Base-by-base conservation (phyloP, 2,329 filamentous ascomycete species). In the Cercospora sojina region DNA sequence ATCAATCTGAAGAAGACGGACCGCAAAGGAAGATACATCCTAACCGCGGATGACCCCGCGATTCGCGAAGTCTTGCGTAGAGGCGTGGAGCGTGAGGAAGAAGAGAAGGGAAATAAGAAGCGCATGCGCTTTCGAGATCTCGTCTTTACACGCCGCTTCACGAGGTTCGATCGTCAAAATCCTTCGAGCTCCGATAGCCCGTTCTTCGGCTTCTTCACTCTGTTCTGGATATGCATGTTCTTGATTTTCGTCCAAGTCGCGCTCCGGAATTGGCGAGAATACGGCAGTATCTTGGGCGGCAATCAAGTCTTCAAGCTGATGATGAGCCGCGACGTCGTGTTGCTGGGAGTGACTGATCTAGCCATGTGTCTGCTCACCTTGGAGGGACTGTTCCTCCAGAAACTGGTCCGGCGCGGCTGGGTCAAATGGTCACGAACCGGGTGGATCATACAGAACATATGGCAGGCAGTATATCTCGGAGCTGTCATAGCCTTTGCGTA, bases 121-220 rank as follows among this genome's bases (percentile, higher is more conserved):
- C 78, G 81, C 23, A 76, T 73, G 32, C 77, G 77, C 13, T 79
- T 85, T 53, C 77, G 83, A 64, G 83, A 90, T 72, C 79, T 91
- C 53, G 85, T 91, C 60, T 93, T 93, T 74, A 92, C 89, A 0
- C 83, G 86, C 25, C 88, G 89, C 67, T 91, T 92, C 73, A 91
- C 89, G 5, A 84, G 88, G 0, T 93, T 93, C 76, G 91, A 93
- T 77, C 84, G 88, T 10, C 87, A 91, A 70, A 93, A 92, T 73
- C 83, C 84, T 5, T 80, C 80, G 1, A 85, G 86, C 1, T 84
- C 85, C 3, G 87, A 88, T 57, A 91, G 88, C 49, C 88, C 88
- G 0, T 93, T 93, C 72, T 87, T 90, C 75, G 91, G 91, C 31
- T 93, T 93, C 80, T 93, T 91, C 74, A 91, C 88, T 0, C 81